These are phyloP conservation scores for Albatrellus ellisii DNA, from an alignment of 768 basidiomycete species.

Conservation along the genomic window DNA sequence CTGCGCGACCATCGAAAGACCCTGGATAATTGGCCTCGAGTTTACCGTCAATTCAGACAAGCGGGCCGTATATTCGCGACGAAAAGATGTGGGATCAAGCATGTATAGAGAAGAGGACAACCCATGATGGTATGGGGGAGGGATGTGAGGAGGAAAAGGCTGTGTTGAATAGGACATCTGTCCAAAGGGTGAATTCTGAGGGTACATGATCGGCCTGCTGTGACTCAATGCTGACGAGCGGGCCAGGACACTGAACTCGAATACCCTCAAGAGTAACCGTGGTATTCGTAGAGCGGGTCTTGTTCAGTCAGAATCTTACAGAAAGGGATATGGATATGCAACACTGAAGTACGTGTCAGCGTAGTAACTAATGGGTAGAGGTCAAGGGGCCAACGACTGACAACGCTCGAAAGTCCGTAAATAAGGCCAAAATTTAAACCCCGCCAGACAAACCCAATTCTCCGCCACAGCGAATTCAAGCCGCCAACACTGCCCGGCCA, in stretches of 20 bases:
- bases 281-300: neutral
- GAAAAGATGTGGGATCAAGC: conserved; percentile 59
- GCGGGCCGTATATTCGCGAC: conserved; percentile 63
- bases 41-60: conserved; percentile 83
- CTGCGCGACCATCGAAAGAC: conserved; percentile 84
- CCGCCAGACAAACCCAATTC: conserved; percentile 13
- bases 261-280: conserved; percentile 8
- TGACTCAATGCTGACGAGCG: conserved; percentile 8
- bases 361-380: no score
- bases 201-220: conserved; percentile 45
- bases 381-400: conserved; percentile 5
- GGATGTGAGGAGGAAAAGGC: conserved; percentile 20
- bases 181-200: conserved; percentile 37
- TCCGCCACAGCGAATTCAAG: conserved; percentile 10
- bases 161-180: conserved; percentile 24
- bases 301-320: neutral
- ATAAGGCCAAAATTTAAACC: conserved; percentile 7
- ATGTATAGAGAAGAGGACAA: conserved; percentile 27
- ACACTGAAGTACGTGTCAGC: no score
- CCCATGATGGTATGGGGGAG: conserved; percentile 38
- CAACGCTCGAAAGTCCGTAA: neutral
- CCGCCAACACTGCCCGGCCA: conserved; percentile 14
- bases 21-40: conserved; percentile 89
- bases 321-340: no score
- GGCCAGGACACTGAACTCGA: conserved; percentile 3